Evolutionary conservation across 345 rosid species (phyloP), one percentile per base, ranked within the genome.

Genomic region (Linum tenue): DNA sequence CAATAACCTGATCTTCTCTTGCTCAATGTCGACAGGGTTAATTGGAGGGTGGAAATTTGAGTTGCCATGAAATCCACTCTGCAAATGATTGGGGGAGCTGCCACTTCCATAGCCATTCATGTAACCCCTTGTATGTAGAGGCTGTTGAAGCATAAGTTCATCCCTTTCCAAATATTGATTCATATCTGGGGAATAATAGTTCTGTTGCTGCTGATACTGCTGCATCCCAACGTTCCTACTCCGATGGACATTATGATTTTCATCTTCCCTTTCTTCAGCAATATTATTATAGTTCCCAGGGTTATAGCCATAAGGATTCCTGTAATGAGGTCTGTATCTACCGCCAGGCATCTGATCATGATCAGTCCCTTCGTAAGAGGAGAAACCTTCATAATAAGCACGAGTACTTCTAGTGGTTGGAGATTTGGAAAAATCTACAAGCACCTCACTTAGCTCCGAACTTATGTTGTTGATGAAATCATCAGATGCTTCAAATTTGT

Each of bases 321-420:
- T 78, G 15, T 60, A 68, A 64, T 67, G 48, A 60, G 67, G 56
- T 5, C 72, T 51, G 12, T 70, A 68, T 55, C 72, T 73, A 62
- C 73, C 72, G 1, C 31, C 31, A 42, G 72, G 73, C 48, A 80
- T 64, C 63, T 73, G 86, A 75, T 85, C 90, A 75, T 81, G 31
- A 22, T 22, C 92, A 2, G 70, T 64, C 62, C 75, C 85, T 17
- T 82, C 91, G 72, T 62, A 79, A 1, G 96, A 92, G 70, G 98
- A 87, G 72, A 86, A 67, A 36, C 83, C 81, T 60, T 85, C 90
- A 73, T 86, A 73, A 36, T 73, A 87, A 56, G 89, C 87, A 72
- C 73, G 85, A 59, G 78, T 66, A 51, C 82, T 81, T 69, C 82
- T 83, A 66, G 76, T 66, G 60, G 79, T 75, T 42, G 81, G 79